Percentiles rank a stretch among this genome's conserved stretches.
Evolutionary conservation across 441 rosid species (phyloP).

Genomic region (Euphorbia corollata): DNA sequence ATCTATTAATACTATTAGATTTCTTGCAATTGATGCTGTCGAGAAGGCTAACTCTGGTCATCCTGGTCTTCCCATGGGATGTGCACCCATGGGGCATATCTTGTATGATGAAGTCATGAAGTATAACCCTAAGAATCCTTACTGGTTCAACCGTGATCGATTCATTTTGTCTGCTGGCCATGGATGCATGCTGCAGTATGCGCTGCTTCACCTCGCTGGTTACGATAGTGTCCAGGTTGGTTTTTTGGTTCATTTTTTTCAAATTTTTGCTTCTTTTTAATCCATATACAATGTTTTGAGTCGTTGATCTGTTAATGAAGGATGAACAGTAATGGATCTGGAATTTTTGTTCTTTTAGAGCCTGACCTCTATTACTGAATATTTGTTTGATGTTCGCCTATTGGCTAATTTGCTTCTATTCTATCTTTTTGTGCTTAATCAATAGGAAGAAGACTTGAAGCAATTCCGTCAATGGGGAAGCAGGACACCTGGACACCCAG

Average conservation of each 20-base stretch:
- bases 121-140: constrained; percentile 93
- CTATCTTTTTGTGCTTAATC: constrained; percentile 10
- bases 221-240: constrained; percentile 86
- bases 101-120: constrained; percentile 91
- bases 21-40: constrained; percentile 86
- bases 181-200: constrained; percentile 96
- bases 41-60: constrained; percentile 99
- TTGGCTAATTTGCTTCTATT: background rate
- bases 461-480: constrained; percentile 93
- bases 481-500: constrained; percentile 97
- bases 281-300: background rate
- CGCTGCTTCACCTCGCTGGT: constrained; percentile 95
- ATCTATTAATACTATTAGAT: constrained; percentile 82
- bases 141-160: constrained; percentile 97
- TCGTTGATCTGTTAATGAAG: constrained; percentile 9
- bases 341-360: background rate
- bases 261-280: background rate
- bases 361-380: background rate
- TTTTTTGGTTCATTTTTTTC: constrained; percentile 12
- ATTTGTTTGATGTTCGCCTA: background rate
- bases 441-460: constrained; percentile 88
- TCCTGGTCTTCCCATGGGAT: constrained; percentile 99
- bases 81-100: constrained; percentile 97
- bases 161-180: constrained; percentile 96
- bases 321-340: constrained; percentile 14